Percentiles rank a stretch among this genome's conserved stretches.
phyloP scores from a whole-genome alignment of 2,329 filamentous ascomycete species.

The Hansfordia pulvinata region DNA sequence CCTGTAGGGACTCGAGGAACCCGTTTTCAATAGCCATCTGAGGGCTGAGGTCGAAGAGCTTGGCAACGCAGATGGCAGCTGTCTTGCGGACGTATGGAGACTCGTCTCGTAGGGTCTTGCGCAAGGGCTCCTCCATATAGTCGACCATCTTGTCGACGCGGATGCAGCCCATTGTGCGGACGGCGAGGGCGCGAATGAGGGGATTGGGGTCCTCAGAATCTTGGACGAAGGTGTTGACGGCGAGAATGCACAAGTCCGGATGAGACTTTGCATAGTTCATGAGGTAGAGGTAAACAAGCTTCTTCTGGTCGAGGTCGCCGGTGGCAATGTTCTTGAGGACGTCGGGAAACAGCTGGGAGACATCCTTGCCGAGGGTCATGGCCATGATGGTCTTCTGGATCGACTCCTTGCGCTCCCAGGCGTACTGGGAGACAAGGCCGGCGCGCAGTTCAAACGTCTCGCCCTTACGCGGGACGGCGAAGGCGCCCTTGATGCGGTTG shows the following conservation, averaged over 20 bases:
- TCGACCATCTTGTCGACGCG: slow-evolving; percentile 99
- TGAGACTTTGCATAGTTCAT: slow-evolving; percentile 99
- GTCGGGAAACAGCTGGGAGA: slow-evolving; percentile 91
- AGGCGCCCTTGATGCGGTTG: slow-evolving; percentile 88
- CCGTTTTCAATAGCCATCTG: slow-evolving; percentile 91
- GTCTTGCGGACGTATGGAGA: slow-evolving; percentile 98
- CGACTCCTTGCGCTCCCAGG: slow-evolving; percentile 95
- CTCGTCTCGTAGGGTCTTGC: slow-evolving; percentile 93
- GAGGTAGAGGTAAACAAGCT: slow-evolving; percentile 94
- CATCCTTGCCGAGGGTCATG: slow-evolving; percentile 98
- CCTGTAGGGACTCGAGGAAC: slow-evolving; percentile 85
- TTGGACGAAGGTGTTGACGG: slow-evolving; percentile 98
- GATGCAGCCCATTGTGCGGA: slow-evolving; percentile 97
- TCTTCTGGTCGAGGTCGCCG: slow-evolving; percentile 91
- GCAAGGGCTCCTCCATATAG: slow-evolving; percentile 96
- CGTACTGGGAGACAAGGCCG: slow-evolving; percentile 95
- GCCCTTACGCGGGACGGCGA: slow-evolving; percentile 85
- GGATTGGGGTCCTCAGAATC: slow-evolving; percentile 98
- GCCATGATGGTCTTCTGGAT: slow-evolving; percentile 99
- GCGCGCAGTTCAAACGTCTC: slow-evolving; percentile 96
- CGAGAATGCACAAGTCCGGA: slow-evolving; percentile 94
- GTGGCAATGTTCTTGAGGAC: slow-evolving; percentile 99
- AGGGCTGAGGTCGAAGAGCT: slow-evolving; percentile 91
- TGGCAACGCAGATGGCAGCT: slow-evolving; percentile 92
- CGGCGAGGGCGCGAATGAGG: slow-evolving; percentile 83